phyloP scores from a whole-genome alignment of 352 stramenopile species.

The Phytophthora meadii region DNA sequence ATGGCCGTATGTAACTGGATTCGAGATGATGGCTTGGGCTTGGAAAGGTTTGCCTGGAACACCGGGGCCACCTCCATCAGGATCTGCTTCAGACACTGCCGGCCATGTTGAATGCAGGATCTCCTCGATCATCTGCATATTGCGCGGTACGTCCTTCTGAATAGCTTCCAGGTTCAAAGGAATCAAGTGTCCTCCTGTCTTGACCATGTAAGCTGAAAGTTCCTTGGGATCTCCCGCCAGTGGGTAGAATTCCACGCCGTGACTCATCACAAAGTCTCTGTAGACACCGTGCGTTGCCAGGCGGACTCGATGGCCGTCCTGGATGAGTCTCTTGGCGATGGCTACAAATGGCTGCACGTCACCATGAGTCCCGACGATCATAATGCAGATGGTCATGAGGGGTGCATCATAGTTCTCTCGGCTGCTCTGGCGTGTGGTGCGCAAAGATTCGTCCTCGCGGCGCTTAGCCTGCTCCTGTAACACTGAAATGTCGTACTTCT shows the following conservation, averaged over 20 bases:
- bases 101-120: slow-evolving; percentile 92
- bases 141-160: slow-evolving; percentile 76
- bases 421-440: slow-evolving; percentile 25
- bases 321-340: slow-evolving; percentile 85
- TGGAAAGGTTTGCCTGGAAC: slow-evolving; percentile 68
- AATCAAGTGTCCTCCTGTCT: slow-evolving; percentile 82
- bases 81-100: slow-evolving; percentile 80
- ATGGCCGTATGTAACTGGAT: slow-evolving; percentile 93
- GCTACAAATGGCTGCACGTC: slow-evolving; percentile 89
- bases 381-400: slow-evolving; percentile 85
- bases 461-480: slow-evolving; percentile 40
- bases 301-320: slow-evolving; percentile 90
- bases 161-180: slow-evolving; percentile 70
- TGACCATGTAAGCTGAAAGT: slow-evolving; percentile 92
- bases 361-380: slow-evolving; percentile 90
- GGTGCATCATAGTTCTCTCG: slow-evolving; percentile 35
- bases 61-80: slow-evolving; percentile 61
- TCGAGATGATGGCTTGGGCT: slow-evolving; percentile 94
- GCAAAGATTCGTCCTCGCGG: slow-evolving; percentile 26
- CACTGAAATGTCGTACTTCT: slow-evolving; percentile 48
- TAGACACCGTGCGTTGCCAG: slow-evolving; percentile 92
- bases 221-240: slow-evolving; percentile 79
- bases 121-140: slow-evolving; percentile 91
- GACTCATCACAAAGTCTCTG: slow-evolving; percentile 79
- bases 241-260: slow-evolving; percentile 84